Conservation (phyloP, 2,329 filamentous ascomycete genomes). For the Clonostachys chloroleuca region DNA sequence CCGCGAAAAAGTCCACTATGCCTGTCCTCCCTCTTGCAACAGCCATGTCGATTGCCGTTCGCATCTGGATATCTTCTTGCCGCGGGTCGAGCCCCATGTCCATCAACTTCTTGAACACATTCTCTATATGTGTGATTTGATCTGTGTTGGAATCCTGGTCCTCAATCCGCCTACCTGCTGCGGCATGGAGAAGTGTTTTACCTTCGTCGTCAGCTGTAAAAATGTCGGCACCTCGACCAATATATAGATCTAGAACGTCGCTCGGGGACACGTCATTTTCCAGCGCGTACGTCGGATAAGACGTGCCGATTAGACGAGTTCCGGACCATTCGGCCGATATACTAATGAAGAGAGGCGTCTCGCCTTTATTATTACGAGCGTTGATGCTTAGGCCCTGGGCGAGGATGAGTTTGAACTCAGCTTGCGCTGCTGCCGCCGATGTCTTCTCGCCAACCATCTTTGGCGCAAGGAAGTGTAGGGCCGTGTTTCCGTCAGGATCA, state of each 20-base stretch:
- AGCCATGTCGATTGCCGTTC: constrained; percentile 17
- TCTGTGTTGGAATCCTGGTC: neutral
- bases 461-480: constrained; percentile 3
- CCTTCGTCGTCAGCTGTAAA: constrained; percentile 7
- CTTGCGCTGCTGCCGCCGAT: neutral
- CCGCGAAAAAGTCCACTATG: constrained; percentile 12
- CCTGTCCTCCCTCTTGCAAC: constrained; percentile 10
- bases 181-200: constrained; percentile 11
- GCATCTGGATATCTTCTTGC: constrained; percentile 7
- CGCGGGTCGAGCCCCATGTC: constrained; percentile 12
- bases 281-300: neutral
- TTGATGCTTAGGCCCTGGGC: neutral
- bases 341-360: neutral
- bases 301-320: neutral
- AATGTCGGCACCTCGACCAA: constrained; percentile 3
- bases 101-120: constrained; percentile 8
- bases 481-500: constrained; percentile 3
- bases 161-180: constrained; percentile 1
- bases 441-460: neutral
- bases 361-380: neutral
- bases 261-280: neutral
- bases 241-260: neutral
- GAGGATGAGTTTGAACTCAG: constrained; percentile 2
- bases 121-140: neutral
- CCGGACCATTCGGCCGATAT: neutral